phyloP scores from a whole-genome alignment of 495 filamentous ascomycete genomes.

The Saxophila tyrrhenica region DNA sequence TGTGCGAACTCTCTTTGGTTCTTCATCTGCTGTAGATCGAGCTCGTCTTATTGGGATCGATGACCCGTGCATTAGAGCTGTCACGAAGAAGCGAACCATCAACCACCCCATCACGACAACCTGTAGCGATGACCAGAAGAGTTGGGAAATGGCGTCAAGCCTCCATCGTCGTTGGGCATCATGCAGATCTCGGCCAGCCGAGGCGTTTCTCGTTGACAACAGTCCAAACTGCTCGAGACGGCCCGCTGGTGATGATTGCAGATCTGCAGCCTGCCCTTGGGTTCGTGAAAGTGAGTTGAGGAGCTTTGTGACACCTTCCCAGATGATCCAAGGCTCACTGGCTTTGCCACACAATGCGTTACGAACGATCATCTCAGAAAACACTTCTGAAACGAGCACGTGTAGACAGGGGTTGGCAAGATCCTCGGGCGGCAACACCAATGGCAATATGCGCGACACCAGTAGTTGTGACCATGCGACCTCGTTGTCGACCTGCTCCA shows the following conservation, averaged over 20 bases:
- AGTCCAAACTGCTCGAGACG: slow-evolving; percentile 30
- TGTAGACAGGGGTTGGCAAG: slow-evolving; percentile 76
- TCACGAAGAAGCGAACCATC: slow-evolving; percentile 2
- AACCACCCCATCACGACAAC: slow-evolving; percentile 1
- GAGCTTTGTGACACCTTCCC: slow-evolving; percentile 63
- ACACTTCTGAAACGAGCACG: slow-evolving; percentile 67
- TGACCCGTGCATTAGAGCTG: slow-evolving; percentile 8
- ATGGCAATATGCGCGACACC: slow-evolving; percentile 61
- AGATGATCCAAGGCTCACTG: slow-evolving; percentile 77
- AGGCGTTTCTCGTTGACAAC: slow-evolving; percentile 14
- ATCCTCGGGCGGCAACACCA: slow-evolving; percentile 85
- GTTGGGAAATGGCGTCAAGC: not conserved
- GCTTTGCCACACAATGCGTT: slow-evolving; percentile 62
- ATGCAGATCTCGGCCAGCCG: not conserved
- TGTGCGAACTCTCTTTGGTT: not conserved
- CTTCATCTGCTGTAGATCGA: not conserved
- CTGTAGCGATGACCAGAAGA: slow-evolving; percentile 9
- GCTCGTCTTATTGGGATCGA: not conserved
- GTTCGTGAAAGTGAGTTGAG: slow-evolving; percentile 23
- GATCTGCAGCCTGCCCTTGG: not conserved
- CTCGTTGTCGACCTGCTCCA: slow-evolving; percentile 63
- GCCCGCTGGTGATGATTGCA: not conserved
- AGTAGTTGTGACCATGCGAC: slow-evolving; percentile 68
- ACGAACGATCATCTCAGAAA: slow-evolving; percentile 76
- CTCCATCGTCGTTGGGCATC: not conserved